phyloP scores from a whole-genome alignment of 108 stramenopile genomes.

The Nannochloropsis granulata region DNA sequence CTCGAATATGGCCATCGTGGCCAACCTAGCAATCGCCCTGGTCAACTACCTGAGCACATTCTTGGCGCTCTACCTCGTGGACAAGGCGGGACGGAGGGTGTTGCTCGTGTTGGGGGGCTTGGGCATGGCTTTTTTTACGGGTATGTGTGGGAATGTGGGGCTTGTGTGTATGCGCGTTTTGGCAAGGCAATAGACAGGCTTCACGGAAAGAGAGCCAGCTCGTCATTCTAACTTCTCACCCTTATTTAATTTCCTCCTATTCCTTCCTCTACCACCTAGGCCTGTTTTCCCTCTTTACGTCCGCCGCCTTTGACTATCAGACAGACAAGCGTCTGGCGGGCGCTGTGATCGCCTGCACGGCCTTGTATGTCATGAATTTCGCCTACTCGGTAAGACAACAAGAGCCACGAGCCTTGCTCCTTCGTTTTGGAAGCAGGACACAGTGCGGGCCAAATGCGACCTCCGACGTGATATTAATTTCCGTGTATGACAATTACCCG shows the following conservation, averaged over 20 bases:
- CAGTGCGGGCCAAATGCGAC: not conserved
- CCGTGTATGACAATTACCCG: not conserved
- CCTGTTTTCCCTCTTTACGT: constrained; percentile 12
- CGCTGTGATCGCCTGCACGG: constrained; percentile 15
- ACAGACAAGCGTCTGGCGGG: not conserved
- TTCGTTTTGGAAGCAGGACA: too few relatives aligned
- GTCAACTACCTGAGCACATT: constrained; percentile 34
- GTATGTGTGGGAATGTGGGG: not conserved
- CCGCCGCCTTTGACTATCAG: not conserved
- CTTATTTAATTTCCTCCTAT: not conserved
- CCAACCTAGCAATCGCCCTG: constrained; percentile 22
- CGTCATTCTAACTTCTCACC: not conserved
- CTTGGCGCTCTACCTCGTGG: not conserved
- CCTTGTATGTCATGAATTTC: constrained; percentile 25
- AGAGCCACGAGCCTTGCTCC: too few relatives aligned
- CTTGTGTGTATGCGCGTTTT: too few relatives aligned
- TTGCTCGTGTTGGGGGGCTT: not conserved
- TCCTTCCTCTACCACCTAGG: not conserved
- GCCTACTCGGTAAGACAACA: constrained; percentile 16
- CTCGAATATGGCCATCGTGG: constrained; percentile 4
- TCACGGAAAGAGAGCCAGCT: not conserved
- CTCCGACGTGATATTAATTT: not conserved
- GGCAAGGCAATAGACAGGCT: too few relatives aligned
- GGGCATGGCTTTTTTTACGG: constrained; percentile 23
- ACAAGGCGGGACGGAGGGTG: not conserved